Conservation (phyloP, 208 protist genomes). For the Crithidia bombi region DNA sequence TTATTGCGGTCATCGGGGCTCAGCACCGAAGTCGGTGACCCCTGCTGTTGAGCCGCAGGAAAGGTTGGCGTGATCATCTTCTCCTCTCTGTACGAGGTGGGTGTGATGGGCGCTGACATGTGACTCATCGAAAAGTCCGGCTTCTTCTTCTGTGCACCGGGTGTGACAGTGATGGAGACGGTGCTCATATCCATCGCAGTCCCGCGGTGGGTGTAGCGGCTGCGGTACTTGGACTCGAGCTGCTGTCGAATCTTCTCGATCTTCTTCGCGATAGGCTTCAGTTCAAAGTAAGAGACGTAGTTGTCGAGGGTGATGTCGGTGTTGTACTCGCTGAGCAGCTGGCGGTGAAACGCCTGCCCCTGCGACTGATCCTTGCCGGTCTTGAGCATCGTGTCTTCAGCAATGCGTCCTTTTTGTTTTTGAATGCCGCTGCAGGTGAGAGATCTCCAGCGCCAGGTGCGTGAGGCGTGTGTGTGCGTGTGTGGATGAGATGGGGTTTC, state of each 20-base stretch:
- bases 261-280: conserved; percentile 80
- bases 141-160: conserved; percentile 1
- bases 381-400: conserved; percentile 48
- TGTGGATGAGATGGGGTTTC: too few relatives aligned
- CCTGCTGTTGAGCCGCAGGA: neutral
- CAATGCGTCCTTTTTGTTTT: conserved; percentile 10
- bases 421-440: neutral
- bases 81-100: neutral
- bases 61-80: neutral
- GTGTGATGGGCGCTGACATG: conserved; percentile 23
- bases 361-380: conserved; percentile 74
- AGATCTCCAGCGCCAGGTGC: too few relatives aligned
- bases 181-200: conserved; percentile 9
- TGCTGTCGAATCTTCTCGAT: conserved; percentile 57
- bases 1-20: conserved; percentile 2
- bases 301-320: conserved; percentile 83
- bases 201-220: conserved; percentile 20
- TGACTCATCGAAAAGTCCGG: conserved; percentile 9
- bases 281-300: conserved; percentile 82
- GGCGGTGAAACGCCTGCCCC: conserved; percentile 80
- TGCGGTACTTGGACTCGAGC: conserved; percentile 29
- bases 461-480: neutral
- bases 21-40: neutral
- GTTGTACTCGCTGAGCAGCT: conserved; percentile 86
- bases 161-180: neutral